Evolutionary conservation across 345 rosid species (phyloP).

Genomic region (Moricandia moricandioides): DNA sequence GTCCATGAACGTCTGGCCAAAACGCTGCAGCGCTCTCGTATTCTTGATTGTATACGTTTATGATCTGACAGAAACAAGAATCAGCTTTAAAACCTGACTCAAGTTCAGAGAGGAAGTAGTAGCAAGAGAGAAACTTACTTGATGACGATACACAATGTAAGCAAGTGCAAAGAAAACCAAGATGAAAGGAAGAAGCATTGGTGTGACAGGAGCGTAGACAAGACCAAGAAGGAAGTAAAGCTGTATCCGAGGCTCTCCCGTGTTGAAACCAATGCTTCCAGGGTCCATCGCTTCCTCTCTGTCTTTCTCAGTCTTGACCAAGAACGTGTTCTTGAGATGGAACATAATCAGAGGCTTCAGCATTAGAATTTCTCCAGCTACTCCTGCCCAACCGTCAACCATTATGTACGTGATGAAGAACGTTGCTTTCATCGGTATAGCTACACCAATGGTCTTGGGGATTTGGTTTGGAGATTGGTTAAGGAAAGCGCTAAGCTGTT

Average conservation of each 20-base stretch:
- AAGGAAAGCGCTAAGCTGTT: constrained; percentile 67
- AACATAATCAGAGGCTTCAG: constrained; percentile 74
- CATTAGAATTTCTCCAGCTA: constrained; percentile 86
- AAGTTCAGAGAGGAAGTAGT: not conserved
- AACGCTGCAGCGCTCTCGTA: constrained; percentile 94
- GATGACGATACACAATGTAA: constrained; percentile 82
- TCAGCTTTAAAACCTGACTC: too few species aligned
- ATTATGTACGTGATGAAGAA: constrained; percentile 94
- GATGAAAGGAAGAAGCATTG: constrained; percentile 84
- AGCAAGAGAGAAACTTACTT: constrained; percentile 47
- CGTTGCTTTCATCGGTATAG: constrained; percentile 88
- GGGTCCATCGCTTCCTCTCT: constrained; percentile 96
- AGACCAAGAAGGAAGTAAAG: constrained; percentile 89
- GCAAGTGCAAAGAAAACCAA: constrained; percentile 79
- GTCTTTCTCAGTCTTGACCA: constrained; percentile 97
- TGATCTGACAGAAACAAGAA: constrained; percentile 46
- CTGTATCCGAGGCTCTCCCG: constrained; percentile 90
- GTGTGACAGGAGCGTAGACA: constrained; percentile 88
- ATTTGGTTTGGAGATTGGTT: constrained; percentile 65
- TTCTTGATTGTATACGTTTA: constrained; percentile 88
- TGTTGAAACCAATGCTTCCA: constrained; percentile 85
- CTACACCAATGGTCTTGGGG: constrained; percentile 80
- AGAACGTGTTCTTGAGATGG: constrained; percentile 84
- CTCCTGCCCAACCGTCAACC: constrained; percentile 99
- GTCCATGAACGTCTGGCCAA: constrained; percentile 95